Evolutionary conservation across 2,329 filamentous ascomycete genomes (phyloP).

Genomic region (Pyrenophora seminiperda): DNA sequence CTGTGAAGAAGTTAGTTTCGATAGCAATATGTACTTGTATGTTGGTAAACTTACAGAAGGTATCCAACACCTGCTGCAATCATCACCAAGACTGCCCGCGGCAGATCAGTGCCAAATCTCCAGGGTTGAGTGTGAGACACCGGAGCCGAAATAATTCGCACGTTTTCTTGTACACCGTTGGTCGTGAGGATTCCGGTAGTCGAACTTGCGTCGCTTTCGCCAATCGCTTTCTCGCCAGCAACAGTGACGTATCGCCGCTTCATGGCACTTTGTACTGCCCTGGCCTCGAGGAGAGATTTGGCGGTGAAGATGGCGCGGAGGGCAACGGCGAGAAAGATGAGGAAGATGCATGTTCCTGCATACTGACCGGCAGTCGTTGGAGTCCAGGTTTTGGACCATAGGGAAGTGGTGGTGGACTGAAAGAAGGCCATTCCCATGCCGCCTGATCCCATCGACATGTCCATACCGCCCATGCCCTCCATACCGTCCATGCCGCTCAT

Average conservation of each 20-base stretch:
- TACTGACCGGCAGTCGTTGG: constrained; percentile 73
- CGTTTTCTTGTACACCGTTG: constrained; percentile 80
- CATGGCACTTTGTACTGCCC: constrained; percentile 75
- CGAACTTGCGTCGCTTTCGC: constrained; percentile 61
- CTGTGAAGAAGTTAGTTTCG: constrained; percentile 54
- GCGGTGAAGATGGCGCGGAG: constrained; percentile 74
- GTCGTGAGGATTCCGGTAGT: constrained; percentile 71
- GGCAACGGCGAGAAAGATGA: constrained; percentile 74
- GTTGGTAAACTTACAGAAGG: constrained; percentile 70
- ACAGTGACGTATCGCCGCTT: constrained; percentile 78
- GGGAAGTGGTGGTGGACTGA: constrained; percentile 63
- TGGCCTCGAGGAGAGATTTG: constrained; percentile 63
- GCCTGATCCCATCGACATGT: constrained; percentile 23
- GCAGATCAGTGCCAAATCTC: constrained; percentile 78
- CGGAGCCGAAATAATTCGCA: constrained; percentile 70
- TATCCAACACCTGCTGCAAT: constrained; percentile 79
- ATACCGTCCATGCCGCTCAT: constrained; percentile 14
- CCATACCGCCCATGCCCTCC: constrained; percentile 11
- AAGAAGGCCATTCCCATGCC: constrained; percentile 68
- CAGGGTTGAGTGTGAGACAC: constrained; percentile 67
- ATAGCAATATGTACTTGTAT: background rate
- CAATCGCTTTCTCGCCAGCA: constrained; percentile 64
- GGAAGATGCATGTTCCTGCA: constrained; percentile 89
- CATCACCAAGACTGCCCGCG: constrained; percentile 72
- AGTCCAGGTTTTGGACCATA: constrained; percentile 75